A percentile compares a stretch with the other conserved stretches of the same genome.
These are phyloP conservation scores for Avena atlantica DNA, from an alignment of 176 grass and related monocot species.

Conservation along the genomic window DNA sequence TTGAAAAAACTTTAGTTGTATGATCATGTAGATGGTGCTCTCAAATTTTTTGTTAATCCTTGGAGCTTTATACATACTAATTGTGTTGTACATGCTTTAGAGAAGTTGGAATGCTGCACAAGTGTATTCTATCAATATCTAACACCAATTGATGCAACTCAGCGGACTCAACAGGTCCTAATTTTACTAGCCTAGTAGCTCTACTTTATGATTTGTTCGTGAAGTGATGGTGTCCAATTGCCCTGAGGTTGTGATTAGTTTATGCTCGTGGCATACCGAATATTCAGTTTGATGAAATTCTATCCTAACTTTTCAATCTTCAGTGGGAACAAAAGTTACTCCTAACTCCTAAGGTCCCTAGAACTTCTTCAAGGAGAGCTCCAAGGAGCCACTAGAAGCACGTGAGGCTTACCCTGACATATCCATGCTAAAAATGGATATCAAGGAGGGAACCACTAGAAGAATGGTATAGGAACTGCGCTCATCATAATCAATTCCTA, in stretches of 20 bases:
- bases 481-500: background rate
- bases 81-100: background rate
- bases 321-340: background rate
- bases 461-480: background rate
- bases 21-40: background rate
- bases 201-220: background rate
- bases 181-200: background rate
- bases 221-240: background rate
- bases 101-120: background rate
- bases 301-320: background rate
- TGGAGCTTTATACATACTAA: background rate
- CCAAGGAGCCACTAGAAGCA: background rate
- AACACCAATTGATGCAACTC: background rate
- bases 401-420: background rate
- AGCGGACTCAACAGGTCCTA: background rate
- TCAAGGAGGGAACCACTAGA: background rate
- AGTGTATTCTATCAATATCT: background rate
- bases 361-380: background rate
- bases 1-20: background rate
- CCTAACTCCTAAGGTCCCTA: background rate
- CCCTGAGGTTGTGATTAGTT: background rate
- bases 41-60: background rate
- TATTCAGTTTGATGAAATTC: conserved; percentile 12
- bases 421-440: background rate
- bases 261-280: background rate